Base-by-base conservation (phyloP, 371 early-diverging fungal species). In the Mucor irregularis region DNA sequence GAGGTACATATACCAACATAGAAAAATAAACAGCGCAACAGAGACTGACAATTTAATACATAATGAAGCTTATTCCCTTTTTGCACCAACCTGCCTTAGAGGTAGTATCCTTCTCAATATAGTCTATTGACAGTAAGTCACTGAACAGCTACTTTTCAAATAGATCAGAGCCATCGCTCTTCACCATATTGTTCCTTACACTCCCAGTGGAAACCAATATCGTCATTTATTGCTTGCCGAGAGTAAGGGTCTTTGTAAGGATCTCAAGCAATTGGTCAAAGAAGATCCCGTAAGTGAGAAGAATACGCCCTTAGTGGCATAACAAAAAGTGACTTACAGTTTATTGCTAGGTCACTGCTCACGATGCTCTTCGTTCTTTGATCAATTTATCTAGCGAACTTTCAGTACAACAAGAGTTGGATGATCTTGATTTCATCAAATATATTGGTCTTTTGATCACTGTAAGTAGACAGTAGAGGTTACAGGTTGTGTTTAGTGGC, bases 381-480 rank as follows among this genome's bases (percentile, higher is more conserved):
- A 88, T 95, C 60, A 97, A 96, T 70, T 71, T 96, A 40, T 86
- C 90, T 7, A 81, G 79, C 31, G 91, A 92, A 57, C 61, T 70
- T 6, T 71, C 68, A 28, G 72, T 90, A 28, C 71, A 85, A 40
- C 62, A 71, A 8, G 76, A 80, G 58, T 73, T 94, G 53, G 81
- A 86, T 58, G 81, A 87, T 62, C 81, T 78, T 14, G 82, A 69
- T n/a, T 88, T 89, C 46, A 49, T 93, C 26, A 76, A 81, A 30
- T 64, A 80, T 51, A 62, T 95, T 48, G 74, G 91, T 28, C 72
- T 88, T 39, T 74, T 88, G 47, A 87, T 90, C 35, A 73, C 83
- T 26, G 88, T 86, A 76, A 62, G 77, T 25, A n/a, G n/a, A n/a
- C n/a, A n/a, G n/a, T n/a, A n/a, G n/a, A n/a, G n/a, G n/a, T n/a